Percentiles rank a stretch among this genome's conserved stretches.
Evolutionary conservation across 1,284 basidiomycete genomes (phyloP).

Genomic region (Rhizoctonia solani): DNA sequence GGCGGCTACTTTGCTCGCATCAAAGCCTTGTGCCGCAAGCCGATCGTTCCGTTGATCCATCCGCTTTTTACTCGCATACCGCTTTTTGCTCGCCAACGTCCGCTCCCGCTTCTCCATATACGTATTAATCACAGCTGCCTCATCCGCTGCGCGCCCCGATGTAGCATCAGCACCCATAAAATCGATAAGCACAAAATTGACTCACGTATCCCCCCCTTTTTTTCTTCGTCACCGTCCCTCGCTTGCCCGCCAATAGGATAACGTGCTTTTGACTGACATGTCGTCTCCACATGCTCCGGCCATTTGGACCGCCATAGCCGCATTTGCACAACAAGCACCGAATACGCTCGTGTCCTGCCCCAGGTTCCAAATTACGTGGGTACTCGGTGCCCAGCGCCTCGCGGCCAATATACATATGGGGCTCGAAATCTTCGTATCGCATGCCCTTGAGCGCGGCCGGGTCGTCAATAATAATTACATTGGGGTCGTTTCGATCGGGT

Average conservation of each 20-base stretch:
- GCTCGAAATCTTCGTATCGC: constrained; percentile 35
- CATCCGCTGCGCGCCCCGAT: constrained; percentile 27
- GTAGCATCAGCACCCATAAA: background rate
- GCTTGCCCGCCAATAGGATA: constrained; percentile 29
- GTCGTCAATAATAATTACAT: constrained; percentile 22
- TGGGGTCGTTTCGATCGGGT: constrained; percentile 31
- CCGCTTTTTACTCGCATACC: constrained; percentile 31
- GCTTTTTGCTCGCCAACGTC: constrained; percentile 30
- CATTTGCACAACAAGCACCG: constrained; percentile 39
- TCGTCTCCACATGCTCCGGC: constrained; percentile 39
- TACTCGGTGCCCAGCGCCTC: constrained; percentile 34
- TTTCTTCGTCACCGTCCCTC: constrained; percentile 29
- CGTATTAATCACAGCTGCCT: constrained; percentile 23
- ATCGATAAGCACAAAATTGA: background rate
- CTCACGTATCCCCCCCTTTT: constrained; percentile 25
- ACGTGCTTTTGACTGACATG: constrained; percentile 39
- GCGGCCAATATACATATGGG: constrained; percentile 36
- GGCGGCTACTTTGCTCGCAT: constrained; percentile 24
- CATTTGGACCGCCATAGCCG: constrained; percentile 37
- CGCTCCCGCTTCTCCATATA: constrained; percentile 32
- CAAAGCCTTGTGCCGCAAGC: constrained; percentile 24
- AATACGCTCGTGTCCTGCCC: constrained; percentile 34
- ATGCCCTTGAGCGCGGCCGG: constrained; percentile 15
- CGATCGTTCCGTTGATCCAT: constrained; percentile 29
- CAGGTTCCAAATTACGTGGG: constrained; percentile 38